Percentiles rank a stretch among this genome's conserved stretches.
Evolutionary conservation across 352 stramenopile species (phyloP).

Genomic region (Phytophthora multivora): DNA sequence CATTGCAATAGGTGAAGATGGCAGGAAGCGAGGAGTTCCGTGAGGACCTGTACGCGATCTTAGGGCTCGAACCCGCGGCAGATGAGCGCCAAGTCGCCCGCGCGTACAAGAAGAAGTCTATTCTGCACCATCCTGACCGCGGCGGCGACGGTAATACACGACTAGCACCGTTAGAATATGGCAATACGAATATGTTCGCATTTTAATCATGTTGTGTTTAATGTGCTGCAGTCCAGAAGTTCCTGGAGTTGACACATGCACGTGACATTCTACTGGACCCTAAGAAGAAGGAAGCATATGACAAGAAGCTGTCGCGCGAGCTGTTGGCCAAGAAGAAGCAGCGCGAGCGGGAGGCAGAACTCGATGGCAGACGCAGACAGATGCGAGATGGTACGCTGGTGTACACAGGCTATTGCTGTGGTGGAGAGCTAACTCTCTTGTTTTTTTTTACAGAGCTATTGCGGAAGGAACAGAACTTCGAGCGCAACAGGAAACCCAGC

Average conservation of each 20-base stretch:
- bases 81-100: conserved; percentile 75
- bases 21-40: conserved; percentile 44
- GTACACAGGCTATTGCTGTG: background rate
- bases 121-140: conserved; percentile 79
- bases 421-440: background rate
- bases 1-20: conserved; percentile 17
- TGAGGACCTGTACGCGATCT: conserved; percentile 74
- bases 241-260: conserved; percentile 79
- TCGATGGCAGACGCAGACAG: conserved; percentile 59
- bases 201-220: background rate
- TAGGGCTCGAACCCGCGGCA: conserved; percentile 68
- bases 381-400: conserved; percentile 62
- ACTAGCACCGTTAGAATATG: background rate
- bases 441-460: conserved; percentile 51
- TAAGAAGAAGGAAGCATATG: conserved; percentile 83
- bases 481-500: conserved; percentile 41
- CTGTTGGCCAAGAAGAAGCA: conserved; percentile 69
- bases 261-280: conserved; percentile 78
- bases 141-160: conserved; percentile 66
- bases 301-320: conserved; percentile 75
- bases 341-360: conserved; percentile 61
- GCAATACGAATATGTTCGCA: background rate
- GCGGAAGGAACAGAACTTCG: conserved; percentile 57
- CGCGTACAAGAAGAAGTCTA: conserved; percentile 85
- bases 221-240: conserved; percentile 68